phyloP scores from a whole-genome alignment of 257 asterid genomes.

The Petunia axillaris region DNA sequence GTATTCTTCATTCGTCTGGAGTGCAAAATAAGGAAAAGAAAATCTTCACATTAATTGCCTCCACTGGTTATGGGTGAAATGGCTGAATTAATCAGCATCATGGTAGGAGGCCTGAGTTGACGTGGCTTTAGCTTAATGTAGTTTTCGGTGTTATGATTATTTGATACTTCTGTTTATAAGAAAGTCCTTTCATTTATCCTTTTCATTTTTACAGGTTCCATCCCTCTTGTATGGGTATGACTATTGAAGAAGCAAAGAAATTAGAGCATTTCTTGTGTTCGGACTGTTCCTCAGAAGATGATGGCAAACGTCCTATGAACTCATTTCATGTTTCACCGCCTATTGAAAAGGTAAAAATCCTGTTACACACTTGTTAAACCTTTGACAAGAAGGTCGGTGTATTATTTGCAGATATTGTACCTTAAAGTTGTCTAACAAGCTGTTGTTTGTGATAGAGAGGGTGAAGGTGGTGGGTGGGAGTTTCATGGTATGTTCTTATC shows the following conservation, averaged over 20 bases:
- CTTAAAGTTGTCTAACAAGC: not conserved
- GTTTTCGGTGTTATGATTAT: not conserved
- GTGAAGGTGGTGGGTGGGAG: not conserved
- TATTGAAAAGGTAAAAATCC: slow-evolving; percentile 52
- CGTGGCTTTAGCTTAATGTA: not conserved
- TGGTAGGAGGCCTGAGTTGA: not conserved
- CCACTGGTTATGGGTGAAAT: not conserved
- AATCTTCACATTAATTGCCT: not conserved
- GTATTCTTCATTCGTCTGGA: not conserved
- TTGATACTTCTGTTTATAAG: not conserved
- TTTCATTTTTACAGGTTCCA: slow-evolving; percentile 63
- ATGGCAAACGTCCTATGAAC: slow-evolving; percentile 63
- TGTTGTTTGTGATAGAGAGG: slow-evolving; percentile 15
- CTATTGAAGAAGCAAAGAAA: slow-evolving; percentile 79
- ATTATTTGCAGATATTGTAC: not conserved
- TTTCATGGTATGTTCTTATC: not conserved
- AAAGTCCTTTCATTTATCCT: not conserved
- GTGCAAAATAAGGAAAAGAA: not conserved
- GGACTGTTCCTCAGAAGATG: slow-evolving; percentile 86
- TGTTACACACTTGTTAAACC: not conserved
- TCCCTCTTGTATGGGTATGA: slow-evolving; percentile 88
- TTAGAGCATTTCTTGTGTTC: slow-evolving; percentile 81
- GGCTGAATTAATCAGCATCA: not conserved
- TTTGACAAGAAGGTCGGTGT: not conserved
- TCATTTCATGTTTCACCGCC: slow-evolving; percentile 65